Base-by-base conservation (phyloP, 208 protist species). In the Leishmania braziliensis region DNA sequence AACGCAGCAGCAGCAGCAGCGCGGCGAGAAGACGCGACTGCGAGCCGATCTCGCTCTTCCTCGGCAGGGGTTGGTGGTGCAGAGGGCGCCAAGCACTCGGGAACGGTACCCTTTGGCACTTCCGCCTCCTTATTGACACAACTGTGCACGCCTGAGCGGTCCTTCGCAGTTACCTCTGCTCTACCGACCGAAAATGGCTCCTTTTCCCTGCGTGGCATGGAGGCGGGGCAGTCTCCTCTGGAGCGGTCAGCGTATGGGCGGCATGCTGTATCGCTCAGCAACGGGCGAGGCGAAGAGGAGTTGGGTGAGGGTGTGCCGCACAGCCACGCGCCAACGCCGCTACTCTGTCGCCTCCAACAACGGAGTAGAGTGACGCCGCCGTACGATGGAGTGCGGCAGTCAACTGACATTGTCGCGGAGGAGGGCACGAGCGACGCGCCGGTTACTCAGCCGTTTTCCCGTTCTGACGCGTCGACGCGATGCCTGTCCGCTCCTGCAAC, bases 301-400 rank as follows among this genome's bases (percentile, higher is more conserved):
- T 20, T 63, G 72, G 72, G 29, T 0, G 79, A 78, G 20, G 60
- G 72, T 5, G 79, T 8, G 60, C 79, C 79, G 71, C 79, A 63
- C 48, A 82, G 79, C 54, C 79, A 82, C 72, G 79, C 79, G 33
- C 79, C 70, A 12, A 77, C 79, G 26, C 79, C 72, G 29, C 56
- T 72, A 54, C 62, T 9, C 20, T n/a, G 0, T 63, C 72, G 33
- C 29, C 70, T 60, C 46, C 53, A 18, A 5, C 51, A 9, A n/a
- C 14, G 36, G 26, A 53, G 18, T 39, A 53, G 0, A 14, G 54
- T 0, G 36, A 23, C 53, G 10, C 20, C 77, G 6, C 66, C 39
- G 26, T 6, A 18, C 20, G 54, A 54, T 33, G 39, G 0, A 2
- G 66, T 16, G 16, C 0, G 14, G 66, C n/a, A 9, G 33, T 2